phyloP scores from a whole-genome alignment of 2,329 filamentous ascomycete genomes.

The Balansia obtecta region DNA sequence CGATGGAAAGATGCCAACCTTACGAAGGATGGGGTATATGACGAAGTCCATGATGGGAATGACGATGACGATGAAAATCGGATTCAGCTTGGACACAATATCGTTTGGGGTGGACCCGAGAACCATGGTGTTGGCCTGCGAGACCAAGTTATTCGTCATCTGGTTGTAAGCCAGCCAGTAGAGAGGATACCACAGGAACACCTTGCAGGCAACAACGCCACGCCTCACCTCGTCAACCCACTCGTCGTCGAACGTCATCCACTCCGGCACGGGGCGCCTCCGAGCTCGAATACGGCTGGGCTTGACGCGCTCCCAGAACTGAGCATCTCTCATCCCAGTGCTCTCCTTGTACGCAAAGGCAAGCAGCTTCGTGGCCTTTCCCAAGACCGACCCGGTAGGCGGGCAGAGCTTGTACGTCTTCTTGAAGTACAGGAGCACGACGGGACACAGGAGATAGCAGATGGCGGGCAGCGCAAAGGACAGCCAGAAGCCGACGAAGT shows the following conservation, averaged over 20 bases:
- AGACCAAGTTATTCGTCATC: constrained; percentile 45
- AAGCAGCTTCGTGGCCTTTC: not conserved
- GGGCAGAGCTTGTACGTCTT: not conserved
- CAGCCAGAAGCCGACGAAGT: constrained; percentile 65
- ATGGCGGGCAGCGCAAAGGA: constrained; percentile 55
- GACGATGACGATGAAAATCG: constrained; percentile 60
- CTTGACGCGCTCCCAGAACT: constrained; percentile 52
- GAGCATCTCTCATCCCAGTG: constrained; percentile 28
- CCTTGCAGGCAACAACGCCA: constrained; percentile 54
- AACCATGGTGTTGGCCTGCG: constrained; percentile 52
- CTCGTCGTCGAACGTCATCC: constrained; percentile 70
- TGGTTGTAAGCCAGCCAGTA: constrained; percentile 42
- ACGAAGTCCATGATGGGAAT: constrained; percentile 58
- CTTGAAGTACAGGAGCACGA: not conserved
- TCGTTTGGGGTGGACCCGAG: constrained; percentile 66
- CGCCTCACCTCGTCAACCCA: constrained; percentile 67
- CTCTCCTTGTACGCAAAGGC: constrained; percentile 46
- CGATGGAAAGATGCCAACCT: constrained; percentile 51
- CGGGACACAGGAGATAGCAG: constrained; percentile 43
- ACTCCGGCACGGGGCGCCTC: constrained; percentile 37
- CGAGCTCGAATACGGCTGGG: constrained; percentile 45
- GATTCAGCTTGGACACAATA: constrained; percentile 61
- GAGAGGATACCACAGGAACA: constrained; percentile 57
- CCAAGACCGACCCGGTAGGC: not conserved
- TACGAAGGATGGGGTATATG: constrained; percentile 56